These are phyloP conservation scores for Pseudotsuga menziesii DNA, from an alignment of 75 land plant species.

Conservation along the genomic window DNA sequence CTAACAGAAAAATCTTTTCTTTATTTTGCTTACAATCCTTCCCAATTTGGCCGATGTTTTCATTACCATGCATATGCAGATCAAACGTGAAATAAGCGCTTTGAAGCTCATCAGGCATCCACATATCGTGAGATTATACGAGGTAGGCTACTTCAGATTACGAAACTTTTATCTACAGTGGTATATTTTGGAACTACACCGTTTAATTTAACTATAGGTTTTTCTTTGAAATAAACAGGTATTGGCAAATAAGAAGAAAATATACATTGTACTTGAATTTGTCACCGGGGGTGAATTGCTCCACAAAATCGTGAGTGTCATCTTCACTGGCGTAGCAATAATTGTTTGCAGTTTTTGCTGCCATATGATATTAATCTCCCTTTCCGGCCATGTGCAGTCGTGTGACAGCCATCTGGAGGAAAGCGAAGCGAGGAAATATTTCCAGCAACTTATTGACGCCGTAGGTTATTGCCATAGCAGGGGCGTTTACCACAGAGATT, in stretches of 20 bases:
- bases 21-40: background rate
- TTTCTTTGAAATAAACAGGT: conserved; percentile 34
- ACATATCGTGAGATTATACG: conserved; percentile 59
- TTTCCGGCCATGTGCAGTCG: conserved; percentile 19
- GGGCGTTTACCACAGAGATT: conserved; percentile 73
- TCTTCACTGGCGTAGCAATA: background rate
- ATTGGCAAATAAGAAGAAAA: conserved; percentile 76
- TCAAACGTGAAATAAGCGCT: conserved; percentile 63
- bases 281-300: conserved; percentile 78
- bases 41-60: background rate
- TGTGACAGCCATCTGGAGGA: conserved; percentile 43
- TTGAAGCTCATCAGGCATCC: conserved; percentile 69
- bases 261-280: conserved; percentile 74
- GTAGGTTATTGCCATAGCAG: conserved; percentile 64
- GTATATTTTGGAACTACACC: background rate
- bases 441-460: conserved; percentile 73
- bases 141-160: conserved; percentile 28
- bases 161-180: background rate
- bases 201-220: background rate
- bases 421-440: conserved; percentile 47
- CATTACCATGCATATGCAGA: conserved; percentile 22
- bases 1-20: too few species aligned
- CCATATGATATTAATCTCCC: background rate
- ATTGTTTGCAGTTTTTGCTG: background rate
- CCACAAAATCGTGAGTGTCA: conserved; percentile 59